Percentiles rank a stretch among this genome's conserved stretches.
Evolutionary conservation across 805 yeast species (phyloP).

Genomic region (Hanseniaspora singularis): DNA sequence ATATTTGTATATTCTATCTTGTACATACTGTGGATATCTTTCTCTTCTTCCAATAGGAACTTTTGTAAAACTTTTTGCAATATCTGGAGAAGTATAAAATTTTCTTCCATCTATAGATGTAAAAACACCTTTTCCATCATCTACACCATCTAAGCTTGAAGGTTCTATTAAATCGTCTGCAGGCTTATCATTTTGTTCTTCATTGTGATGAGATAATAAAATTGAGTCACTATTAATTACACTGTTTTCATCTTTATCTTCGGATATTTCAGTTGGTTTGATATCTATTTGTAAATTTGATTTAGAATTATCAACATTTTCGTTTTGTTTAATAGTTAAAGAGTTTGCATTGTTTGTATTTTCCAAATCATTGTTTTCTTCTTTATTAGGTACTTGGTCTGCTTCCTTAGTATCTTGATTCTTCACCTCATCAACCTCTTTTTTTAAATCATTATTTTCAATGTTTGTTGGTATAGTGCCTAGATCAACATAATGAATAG

Average conservation of each 20-base stretch:
- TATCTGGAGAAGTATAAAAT: slow-evolving; percentile 7
- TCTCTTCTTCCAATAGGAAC: slow-evolving; percentile 7
- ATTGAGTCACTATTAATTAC: slow-evolving; percentile 28
- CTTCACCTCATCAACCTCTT: slow-evolving; percentile 10
- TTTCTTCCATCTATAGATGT: slow-evolving; percentile 3
- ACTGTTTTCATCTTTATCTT: slow-evolving; percentile 18
- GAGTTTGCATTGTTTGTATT: slow-evolving; percentile 15
- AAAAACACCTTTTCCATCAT: slow-evolving; percentile 9
- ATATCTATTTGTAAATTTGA: slow-evolving; percentile 13
- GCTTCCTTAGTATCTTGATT: slow-evolving; percentile 10
- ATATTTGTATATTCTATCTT: slow-evolving; percentile 1
- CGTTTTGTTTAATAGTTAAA: too few species aligned
- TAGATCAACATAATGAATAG: not conserved
- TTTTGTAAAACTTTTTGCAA: slow-evolving; percentile 4
- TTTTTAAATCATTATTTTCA: not conserved
- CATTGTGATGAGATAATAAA: too few species aligned
- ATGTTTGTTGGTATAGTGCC: not conserved
- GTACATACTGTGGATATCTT: slow-evolving; percentile 3
- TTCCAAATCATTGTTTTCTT: slow-evolving; percentile 17
- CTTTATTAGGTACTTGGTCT: slow-evolving; percentile 17
- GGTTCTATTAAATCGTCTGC: slow-evolving; percentile 4
- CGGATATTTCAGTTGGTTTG: too few species aligned
- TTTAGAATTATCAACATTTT: too few species aligned
- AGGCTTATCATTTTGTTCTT: slow-evolving; percentile 16
- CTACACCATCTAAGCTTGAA: slow-evolving; percentile 3